Conservation (phyloP, 2,329 filamentous ascomycete species). For the Penicillium palitans region DNA sequence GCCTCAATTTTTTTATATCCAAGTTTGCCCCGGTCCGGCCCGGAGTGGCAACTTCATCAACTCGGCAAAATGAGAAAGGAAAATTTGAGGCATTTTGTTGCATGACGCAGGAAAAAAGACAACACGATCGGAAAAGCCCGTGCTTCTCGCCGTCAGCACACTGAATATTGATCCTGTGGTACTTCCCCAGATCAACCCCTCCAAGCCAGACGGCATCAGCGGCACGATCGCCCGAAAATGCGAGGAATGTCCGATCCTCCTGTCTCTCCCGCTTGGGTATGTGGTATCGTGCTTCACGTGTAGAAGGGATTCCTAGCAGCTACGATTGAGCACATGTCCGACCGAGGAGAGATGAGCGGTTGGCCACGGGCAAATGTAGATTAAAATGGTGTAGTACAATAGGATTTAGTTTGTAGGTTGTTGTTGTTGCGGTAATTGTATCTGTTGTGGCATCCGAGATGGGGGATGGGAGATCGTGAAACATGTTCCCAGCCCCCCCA, state of each 20-base stretch:
- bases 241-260: conserved; percentile 4
- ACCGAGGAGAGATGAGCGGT: not conserved
- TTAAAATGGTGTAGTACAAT: not conserved
- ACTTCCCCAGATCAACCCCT: conserved; percentile 14
- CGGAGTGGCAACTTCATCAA: not conserved
- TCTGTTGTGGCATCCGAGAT: not conserved
- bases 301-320: not conserved
- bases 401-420: not conserved
- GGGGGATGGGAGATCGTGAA: not conserved
- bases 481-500: not conserved
- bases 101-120: conserved; percentile 1
- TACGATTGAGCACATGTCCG: not conserved
- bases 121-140: conserved; percentile 8
- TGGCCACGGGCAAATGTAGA: not conserved
- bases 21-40: not conserved
- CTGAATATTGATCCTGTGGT: not conserved
- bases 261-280: not conserved
- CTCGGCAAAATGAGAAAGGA: not conserved
- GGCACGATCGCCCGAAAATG: conserved; percentile 19
- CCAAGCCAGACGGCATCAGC: conserved; percentile 20
- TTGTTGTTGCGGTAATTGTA: not conserved
- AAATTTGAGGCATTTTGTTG: conserved; percentile 23
- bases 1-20: not conserved
- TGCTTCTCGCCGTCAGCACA: not conserved
- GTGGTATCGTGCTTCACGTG: not conserved